These are phyloP conservation scores for Parastagonospora nodorum DNA, from an alignment of 2,329 filamentous ascomycete genomes.

Conservation along the genomic window DNA sequence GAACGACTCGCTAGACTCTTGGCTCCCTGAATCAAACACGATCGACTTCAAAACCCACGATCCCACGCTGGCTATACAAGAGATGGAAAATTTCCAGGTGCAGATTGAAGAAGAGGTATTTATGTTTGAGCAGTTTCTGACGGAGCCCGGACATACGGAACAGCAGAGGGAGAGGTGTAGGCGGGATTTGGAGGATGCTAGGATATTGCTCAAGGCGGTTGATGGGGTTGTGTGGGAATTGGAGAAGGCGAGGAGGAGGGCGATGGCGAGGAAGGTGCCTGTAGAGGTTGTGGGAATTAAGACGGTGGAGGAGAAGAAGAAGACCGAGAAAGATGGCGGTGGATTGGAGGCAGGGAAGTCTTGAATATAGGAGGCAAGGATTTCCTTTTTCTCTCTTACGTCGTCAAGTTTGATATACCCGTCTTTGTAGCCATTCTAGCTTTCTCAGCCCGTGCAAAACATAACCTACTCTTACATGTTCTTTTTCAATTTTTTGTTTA, in stretches of 20 bases:
- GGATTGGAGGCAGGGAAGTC: background rate
- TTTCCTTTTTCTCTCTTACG: too few relatives aligned
- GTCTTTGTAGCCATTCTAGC: too few relatives aligned
- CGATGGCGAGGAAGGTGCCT: background rate
- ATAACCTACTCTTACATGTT: too few relatives aligned
- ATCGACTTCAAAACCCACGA: conserved; percentile 13
- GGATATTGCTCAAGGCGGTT: conserved; percentile 20
- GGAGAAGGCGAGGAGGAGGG: conserved; percentile 10
- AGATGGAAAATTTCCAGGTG: conserved; percentile 21
- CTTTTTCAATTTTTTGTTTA: too few relatives aligned
- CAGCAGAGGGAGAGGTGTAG: conserved; percentile 22
- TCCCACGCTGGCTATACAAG: conserved; percentile 22
- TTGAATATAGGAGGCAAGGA: too few relatives aligned
- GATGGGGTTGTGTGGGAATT: conserved; percentile 21
- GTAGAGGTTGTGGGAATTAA: background rate
- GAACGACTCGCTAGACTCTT: conserved; percentile 3
- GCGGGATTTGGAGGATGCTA: conserved; percentile 28
- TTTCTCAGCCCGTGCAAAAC: too few relatives aligned
- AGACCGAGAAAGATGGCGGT: background rate
- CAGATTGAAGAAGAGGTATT: conserved; percentile 21
- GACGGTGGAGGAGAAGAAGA: background rate
- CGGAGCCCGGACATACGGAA: conserved; percentile 3
- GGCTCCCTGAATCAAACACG: conserved; percentile 14
- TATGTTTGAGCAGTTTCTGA: conserved; percentile 20
- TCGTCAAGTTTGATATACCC: too few relatives aligned